Base-by-base conservation (phyloP, 2,329 filamentous ascomycete species). In the Colletotrichum chrysophilum region DNA sequence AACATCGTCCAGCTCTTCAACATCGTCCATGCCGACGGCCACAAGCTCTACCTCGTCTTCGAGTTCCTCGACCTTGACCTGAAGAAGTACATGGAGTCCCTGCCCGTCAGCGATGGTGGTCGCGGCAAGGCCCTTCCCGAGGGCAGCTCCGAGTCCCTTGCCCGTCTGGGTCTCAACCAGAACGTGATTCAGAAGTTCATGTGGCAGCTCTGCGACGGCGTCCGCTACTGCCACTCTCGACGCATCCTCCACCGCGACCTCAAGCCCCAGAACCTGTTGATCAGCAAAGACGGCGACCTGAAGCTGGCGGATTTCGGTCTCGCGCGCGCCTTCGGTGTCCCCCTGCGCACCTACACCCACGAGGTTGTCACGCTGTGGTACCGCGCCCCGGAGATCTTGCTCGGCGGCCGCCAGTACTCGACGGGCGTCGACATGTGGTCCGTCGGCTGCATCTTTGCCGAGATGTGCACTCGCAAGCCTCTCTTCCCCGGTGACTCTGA, bases 371-470 rank as follows among this genome's bases (percentile, higher is more conserved):
- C 96, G 2, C 89, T 98, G 74, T 98, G 96, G 96, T 98, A 98
- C 84, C 94, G 96, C 77, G 91, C 95, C 10, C 96, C 96, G 1
- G 96, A 98, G 84, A 97, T 98, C 85, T 90, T 98, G 24, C 92
- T 98, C 3, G 96, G 96, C 82, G 95, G 96, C 73, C 93, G 96
- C 68, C 95, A 98, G 84, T 98, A 98, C 87, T 97, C 95, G 16
- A 98, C 96, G 16, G 96, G 96, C 73, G 95, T 98, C 56, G 96
- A 98, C 82, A 98, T 98, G 94, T 98, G 96, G 96, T 97, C 95
- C 36, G 93, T 96, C 66, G 96, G 96, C 77, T 97, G 95, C 85
- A 98, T 98, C 85, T 98, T 98, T 84, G 96, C 96, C 12, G 96
- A 98, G 86, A 98, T 98, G 96, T 97, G 95, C 86, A 98, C 96